Base-by-base conservation (phyloP, 495 filamentous ascomycete genomes). In the Neurospora sp. region DNA sequence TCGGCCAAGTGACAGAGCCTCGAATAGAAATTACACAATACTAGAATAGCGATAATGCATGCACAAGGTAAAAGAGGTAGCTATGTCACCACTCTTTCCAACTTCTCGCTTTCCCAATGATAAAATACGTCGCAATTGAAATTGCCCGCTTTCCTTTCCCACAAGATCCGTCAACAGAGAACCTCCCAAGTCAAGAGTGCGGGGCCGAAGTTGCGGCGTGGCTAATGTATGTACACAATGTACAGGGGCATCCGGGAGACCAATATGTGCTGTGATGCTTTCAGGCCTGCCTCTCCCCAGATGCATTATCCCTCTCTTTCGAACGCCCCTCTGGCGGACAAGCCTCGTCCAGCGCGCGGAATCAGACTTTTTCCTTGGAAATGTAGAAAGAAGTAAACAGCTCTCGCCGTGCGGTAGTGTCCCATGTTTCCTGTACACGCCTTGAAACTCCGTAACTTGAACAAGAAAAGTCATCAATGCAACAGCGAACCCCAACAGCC, bases 11-110 rank as follows among this genome's bases (percentile, higher is more conserved):
- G 40, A 39, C 23, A n/a, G 60, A 66, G 66, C 70, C 42, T 69
- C 42, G 75, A 78, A 78, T 80, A 78, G 69, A 78, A 82, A 82
- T 82, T 82, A 82, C 80, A 82, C 79, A 81, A 82, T 82, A 82
- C 78, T 78, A 81, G 77, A 80, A 82, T 80, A 78, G 76, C 74
- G 71, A 39, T 39, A 27, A 31, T 70, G 16, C 71, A 46, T 27
- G 62, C 70, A 39, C 49, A 39, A 70, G 60, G 14, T n/a, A 41
- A 35, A 31, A 14, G 20, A 27, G 41, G 39, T 42, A 31, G 41
- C 27, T 20, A 27, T 35, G 12, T 70, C 44, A 40, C 70, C 27
- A 40, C n/a, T 49, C 39, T 35, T 74, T 41, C 72, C 70, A 69
- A 35, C 60, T 72, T 69, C 20, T 69, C 39, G 49, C 62, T 72